These are phyloP conservation scores for Cutaneotrichosporon cutaneum DNA, from an alignment of 1,284 basidiomycete genomes.

Conservation along the genomic window DNA sequence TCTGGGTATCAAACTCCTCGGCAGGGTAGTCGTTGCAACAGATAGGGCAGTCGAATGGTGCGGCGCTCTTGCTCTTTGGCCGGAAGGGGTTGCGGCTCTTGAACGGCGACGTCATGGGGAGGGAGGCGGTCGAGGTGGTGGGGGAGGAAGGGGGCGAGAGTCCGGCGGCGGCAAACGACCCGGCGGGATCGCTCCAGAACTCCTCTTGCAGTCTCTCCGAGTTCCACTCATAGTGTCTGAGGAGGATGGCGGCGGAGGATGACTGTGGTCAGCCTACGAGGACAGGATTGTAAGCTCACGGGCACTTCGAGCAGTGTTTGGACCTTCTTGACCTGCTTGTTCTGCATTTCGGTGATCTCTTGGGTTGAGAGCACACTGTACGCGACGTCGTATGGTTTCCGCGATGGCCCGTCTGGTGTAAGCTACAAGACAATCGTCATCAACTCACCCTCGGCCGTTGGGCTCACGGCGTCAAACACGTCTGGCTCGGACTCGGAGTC, in stretches of 20 bases:
- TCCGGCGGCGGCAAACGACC: conserved; percentile 71
- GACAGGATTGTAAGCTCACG: conserved; percentile 57
- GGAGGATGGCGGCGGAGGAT: conserved; percentile 69
- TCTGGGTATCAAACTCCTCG: conserved; percentile 59
- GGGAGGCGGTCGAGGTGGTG: conserved; percentile 36
- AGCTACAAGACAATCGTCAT: background rate
- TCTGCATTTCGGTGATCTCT: conserved; percentile 74
- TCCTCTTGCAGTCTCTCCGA: conserved; percentile 92
- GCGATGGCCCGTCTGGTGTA: conserved; percentile 37
- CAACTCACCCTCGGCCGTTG: conserved; percentile 44
- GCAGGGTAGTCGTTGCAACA: conserved; percentile 72
- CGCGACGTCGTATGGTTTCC: conserved; percentile 52
- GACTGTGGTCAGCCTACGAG: conserved; percentile 39
- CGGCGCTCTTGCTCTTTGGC: conserved; percentile 36
- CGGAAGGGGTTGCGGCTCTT: conserved; percentile 22
- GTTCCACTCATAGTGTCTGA: conserved; percentile 91
- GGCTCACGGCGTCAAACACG: conserved; percentile 47
- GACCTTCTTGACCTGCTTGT: conserved; percentile 75
- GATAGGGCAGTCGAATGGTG: conserved; percentile 78
- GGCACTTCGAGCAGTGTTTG: conserved; percentile 80
- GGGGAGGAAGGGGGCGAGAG: conserved; percentile 52
- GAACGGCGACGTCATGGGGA: conserved; percentile 37
- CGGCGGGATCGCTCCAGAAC: conserved; percentile 83
- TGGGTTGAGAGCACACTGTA: conserved; percentile 68
- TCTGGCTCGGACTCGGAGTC: conserved; percentile 45